Evolutionary conservation across 2,329 filamentous ascomycete species (phyloP).

Genomic region (Trichophyton verrucosum): DNA sequence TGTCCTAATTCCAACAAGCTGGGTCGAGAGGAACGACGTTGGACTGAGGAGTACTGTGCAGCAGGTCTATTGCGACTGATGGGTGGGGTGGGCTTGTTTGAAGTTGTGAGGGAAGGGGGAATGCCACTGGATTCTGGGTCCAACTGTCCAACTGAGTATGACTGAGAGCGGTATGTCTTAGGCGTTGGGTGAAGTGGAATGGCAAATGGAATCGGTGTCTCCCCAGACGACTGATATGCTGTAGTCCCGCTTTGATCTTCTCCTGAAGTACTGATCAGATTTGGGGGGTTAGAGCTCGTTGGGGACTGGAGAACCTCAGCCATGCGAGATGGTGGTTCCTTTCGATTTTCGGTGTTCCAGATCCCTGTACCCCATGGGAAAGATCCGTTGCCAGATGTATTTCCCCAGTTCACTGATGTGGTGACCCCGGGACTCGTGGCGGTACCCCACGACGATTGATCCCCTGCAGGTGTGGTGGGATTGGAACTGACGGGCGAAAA

Average conservation of each 20-base stretch:
- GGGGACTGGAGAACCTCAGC: conserved; percentile 65
- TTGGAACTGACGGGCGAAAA: conserved; percentile 72
- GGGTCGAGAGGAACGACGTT: conserved; percentile 62
- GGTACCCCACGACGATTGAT: conserved; percentile 39
- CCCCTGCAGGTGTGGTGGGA: conserved; percentile 63
- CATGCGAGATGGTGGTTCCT: conserved; percentile 62
- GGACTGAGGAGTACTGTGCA: conserved; percentile 53
- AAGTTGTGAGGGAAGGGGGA: conserved; percentile 20
- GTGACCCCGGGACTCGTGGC: conserved; percentile 27
- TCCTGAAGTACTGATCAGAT: conserved; percentile 40
- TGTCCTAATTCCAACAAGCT: conserved; percentile 36
- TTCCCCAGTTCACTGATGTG: conserved; percentile 32
- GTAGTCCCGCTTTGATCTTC: conserved; percentile 41
- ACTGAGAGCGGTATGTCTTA: conserved; percentile 89
- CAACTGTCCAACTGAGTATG: conserved; percentile 86
- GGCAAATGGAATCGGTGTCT: conserved; percentile 61
- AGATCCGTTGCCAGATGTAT: conserved; percentile 30
- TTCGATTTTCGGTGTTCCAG: conserved; percentile 63
- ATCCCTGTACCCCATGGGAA: conserved; percentile 72
- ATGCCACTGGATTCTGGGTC: conserved; percentile 49
- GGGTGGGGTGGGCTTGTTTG: conserved; percentile 14
- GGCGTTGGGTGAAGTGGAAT: conserved; percentile 82
- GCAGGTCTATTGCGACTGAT: conserved; percentile 27
- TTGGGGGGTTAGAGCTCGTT: conserved; percentile 47
- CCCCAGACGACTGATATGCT: conserved; percentile 32